Evolutionary conservation across 73 alveolate species (phyloP), one percentile per base, ranked within the genome.

Genomic region (Blepharisma japonicum): DNA sequence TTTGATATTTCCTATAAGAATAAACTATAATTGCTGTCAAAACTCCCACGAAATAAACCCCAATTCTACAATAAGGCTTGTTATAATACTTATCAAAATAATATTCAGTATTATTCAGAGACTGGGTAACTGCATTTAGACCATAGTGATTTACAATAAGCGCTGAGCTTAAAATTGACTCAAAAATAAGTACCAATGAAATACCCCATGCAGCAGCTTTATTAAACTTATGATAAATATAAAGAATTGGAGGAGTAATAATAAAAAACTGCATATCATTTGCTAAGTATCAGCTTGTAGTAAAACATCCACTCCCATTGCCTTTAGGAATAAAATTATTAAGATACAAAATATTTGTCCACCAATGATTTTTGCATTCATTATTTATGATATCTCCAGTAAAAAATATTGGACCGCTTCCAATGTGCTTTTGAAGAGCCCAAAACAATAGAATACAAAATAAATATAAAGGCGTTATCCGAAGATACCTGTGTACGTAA

Each of bases 261-360:
- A 53, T 53, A 53, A 53, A 53, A 53, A 53, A 53, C 23, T 53
- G 67, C 67, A 53, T 53, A 53, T 53, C 67, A 20, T 53, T 53
- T 1, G 67, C 67, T 20, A 53, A 20, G 23, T 53, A 53, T 4
- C 67, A 53, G 23, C 67, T 20, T 14, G 23, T 20, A 14, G n/a
- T 20, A 14, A 53, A 11, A 4, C 67, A 53, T 14, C 67, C 67
- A 53, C 67, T 53, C 4, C 67, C 67, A 14, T 20, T 11, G 67
- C 67, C 67, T 14, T 53, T 53, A 53, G 67, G 67, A 20, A 53
- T 53, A 20, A 53, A 53, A 53, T 53, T 53, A 20, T 53, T 53
- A 14, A 53, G n/a, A 53, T 53, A 53, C 23, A 53, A 53, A 53
- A 53, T 11, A 53, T 53, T 53, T 53, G 67, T 14, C n/a, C 23